Evolutionary conservation across 179 eudicot species (phyloP).

Genomic region (Beta macrorhiza): DNA sequence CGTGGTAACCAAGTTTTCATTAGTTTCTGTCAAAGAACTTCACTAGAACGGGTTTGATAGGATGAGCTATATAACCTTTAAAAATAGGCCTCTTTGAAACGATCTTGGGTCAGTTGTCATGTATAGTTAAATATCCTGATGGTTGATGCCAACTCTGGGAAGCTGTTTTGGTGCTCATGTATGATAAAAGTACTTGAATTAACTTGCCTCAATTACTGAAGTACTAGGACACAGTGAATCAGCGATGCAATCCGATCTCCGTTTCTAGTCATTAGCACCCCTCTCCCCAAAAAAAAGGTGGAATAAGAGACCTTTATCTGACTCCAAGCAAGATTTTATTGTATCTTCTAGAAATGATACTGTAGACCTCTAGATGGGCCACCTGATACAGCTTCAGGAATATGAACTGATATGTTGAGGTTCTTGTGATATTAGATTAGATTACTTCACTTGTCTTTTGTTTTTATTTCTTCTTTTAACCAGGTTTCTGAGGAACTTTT

Average conservation of each 20-base stretch:
- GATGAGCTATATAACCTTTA: background rate
- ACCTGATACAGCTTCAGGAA: constrained; percentile 8
- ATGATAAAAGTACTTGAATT: background rate
- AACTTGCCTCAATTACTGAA: background rate
- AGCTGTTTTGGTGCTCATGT: background rate
- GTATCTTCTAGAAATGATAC: background rate
- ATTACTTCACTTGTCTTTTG: constrained; percentile 1
- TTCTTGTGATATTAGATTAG: constrained; percentile 3
- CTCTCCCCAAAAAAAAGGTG: background rate
- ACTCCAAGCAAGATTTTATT: background rate
- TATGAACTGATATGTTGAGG: background rate
- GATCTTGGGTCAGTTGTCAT: background rate
- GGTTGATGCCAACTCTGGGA: background rate
- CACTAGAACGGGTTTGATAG: background rate
- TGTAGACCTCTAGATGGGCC: background rate
- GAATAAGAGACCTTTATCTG: background rate
- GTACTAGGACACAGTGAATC: background rate
- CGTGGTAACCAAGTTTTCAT: background rate
- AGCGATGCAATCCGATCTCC: background rate
- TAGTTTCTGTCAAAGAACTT: background rate
- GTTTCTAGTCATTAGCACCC: background rate
- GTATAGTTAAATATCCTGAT: background rate
- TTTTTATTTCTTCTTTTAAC: background rate
- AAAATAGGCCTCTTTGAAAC: background rate
- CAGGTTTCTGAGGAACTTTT: constrained; percentile 5